Base-by-base conservation (phyloP, 176 grass and related monocot species). In the Thinopyrum elongatum region DNA sequence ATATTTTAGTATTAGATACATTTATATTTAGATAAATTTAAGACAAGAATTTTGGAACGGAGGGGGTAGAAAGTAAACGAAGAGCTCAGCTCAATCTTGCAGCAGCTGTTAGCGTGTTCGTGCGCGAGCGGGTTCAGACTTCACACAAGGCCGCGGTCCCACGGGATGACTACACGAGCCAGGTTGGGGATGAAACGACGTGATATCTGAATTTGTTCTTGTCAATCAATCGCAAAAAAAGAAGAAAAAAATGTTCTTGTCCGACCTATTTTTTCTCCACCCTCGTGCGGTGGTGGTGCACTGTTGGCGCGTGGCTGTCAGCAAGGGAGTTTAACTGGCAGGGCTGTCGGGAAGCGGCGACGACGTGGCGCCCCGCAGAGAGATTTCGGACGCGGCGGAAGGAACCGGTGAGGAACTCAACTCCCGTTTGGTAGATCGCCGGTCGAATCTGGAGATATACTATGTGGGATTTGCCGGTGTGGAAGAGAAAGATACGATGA, bases 311-410 rank as follows among this genome's bases (percentile, higher is more conserved):
- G 76, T 74, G 58, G 25, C 47, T 61, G 80, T 74, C 46, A 49
- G 80, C 25, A 34, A 38, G 59, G 9, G 77, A 78, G 46, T 83
- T 78, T 27, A 79, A 49, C 68, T 74, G 78, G 22, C 11, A 23
- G n/a, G 68, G 4, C 41, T 82, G 71, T 82, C 86, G 61, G 70
- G 78, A 53, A 21, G 26, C 26, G 21, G 6, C 8, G 72, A 1
- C 58, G 72, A 77, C 86, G 80, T 88, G 85, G 69, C 83, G 13
- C 2, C 19, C 39, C 19, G 16, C 10, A 28, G 39, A 51, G 47
- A 15, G 47, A 51, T 51, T 51, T 51, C 5, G 47, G 35, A 60
- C 51, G n/a, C 36, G 10, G 74, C 38, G 38, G 38, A 39, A 9
- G 47, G 49, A 61, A 79, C 1, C 11, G 61, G 22, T 6, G 35